Percentiles rank a stretch among this genome's conserved stretches.
Conservation (phyloP, 2,329 filamentous ascomycete genomes). For the Trichoderma breve region DNA sequence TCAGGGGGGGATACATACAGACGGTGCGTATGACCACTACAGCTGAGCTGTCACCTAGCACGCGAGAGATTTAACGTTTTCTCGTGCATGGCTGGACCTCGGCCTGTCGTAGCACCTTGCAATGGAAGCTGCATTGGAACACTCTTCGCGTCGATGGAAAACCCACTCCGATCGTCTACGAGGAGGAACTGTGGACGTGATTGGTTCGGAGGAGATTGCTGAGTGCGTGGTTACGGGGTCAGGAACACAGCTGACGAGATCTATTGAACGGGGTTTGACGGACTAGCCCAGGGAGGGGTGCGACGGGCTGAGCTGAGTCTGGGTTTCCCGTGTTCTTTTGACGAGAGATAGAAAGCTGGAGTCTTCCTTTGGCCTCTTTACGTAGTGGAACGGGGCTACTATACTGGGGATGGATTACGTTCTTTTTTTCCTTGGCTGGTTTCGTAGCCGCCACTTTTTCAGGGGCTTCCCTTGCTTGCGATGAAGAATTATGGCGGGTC, state of each 20-base stretch:
- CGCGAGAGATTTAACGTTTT: neutral
- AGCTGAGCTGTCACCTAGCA: neutral
- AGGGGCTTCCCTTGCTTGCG: neutral
- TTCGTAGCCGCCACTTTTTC: neutral
- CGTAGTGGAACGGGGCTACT: neutral
- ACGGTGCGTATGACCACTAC: neutral
- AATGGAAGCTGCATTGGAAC: neutral
- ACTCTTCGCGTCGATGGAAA: neutral
- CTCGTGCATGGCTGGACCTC: neutral
- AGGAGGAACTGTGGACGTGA: neutral
- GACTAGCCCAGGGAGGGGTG: neutral
- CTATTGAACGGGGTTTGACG: slow-evolving; percentile 9
- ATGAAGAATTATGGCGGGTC: neutral
- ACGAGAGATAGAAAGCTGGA: neutral
- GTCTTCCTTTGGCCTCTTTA: neutral
- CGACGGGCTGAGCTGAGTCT: neutral
- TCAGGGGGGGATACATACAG: neutral
- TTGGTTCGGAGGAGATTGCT: slow-evolving; percentile 3
- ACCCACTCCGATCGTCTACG: neutral
- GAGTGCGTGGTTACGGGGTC: neutral
- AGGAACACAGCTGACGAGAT: slow-evolving; percentile 7
- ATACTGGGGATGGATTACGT: neutral
- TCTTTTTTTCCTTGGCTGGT: neutral
- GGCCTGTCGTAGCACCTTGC: neutral
- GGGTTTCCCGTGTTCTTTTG: neutral